These are phyloP conservation scores for Lizonia empirigonia DNA, from an alignment of 2,329 filamentous ascomycete genomes.

Conservation along the genomic window DNA sequence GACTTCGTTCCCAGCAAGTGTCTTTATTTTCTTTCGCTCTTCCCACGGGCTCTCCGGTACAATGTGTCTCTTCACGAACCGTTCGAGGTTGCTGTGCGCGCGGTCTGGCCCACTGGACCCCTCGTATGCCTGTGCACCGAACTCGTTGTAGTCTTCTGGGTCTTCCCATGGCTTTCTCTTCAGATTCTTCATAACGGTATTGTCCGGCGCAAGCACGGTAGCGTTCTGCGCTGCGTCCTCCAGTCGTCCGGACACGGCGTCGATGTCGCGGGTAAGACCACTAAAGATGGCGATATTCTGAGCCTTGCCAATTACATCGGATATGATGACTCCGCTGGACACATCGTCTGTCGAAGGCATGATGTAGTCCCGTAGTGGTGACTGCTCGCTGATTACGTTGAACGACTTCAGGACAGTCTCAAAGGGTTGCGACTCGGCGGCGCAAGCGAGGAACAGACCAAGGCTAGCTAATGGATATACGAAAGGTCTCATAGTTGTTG, in stretches of 20 bases:
- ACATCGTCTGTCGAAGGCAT: slow-evolving; percentile 42
- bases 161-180: slow-evolving; percentile 88
- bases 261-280: slow-evolving; percentile 76
- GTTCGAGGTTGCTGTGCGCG: slow-evolving; percentile 74
- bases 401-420: slow-evolving; percentile 37
- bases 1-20: slow-evolving; percentile 70
- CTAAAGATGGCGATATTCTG: slow-evolving; percentile 83
- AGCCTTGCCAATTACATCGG: slow-evolving; percentile 81
- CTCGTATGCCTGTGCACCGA: slow-evolving; percentile 75
- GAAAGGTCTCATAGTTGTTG: slow-evolving; percentile 38
- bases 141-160: slow-evolving; percentile 69
- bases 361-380: slow-evolving; percentile 33
- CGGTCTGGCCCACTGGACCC: slow-evolving; percentile 75
- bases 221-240: slow-evolving; percentile 70
- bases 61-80: slow-evolving; percentile 87
- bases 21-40: slow-evolving; percentile 68
- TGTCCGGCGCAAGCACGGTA: slow-evolving; percentile 86
- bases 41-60: slow-evolving; percentile 77
- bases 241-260: slow-evolving; percentile 70
- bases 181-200: slow-evolving; percentile 76
- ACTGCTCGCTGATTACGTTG: slow-evolving; percentile 36
- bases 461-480: slow-evolving; percentile 36
- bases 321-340: slow-evolving; percentile 66
- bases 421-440: slow-evolving; percentile 41
- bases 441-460: slow-evolving; percentile 40